Percentiles rank a stretch among this genome's conserved stretches.
Evolutionary conservation across 768 basidiomycete genomes (phyloP).

Genomic region (Lactarius akahatsu): DNA sequence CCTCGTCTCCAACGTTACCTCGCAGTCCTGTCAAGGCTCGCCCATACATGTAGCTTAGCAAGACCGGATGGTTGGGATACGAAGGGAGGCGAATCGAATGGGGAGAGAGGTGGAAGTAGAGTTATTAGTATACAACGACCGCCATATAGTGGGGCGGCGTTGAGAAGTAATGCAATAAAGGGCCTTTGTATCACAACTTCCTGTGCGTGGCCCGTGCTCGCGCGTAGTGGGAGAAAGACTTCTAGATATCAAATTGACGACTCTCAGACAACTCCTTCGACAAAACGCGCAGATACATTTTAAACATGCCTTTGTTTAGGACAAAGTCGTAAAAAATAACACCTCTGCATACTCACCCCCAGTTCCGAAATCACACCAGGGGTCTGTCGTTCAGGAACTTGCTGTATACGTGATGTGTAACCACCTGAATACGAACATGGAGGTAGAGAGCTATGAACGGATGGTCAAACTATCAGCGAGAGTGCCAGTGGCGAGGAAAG

Average conservation of each 20-base stretch:
- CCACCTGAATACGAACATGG: no score
- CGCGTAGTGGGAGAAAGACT: no score
- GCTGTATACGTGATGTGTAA: no score
- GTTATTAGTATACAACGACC: conserved; percentile 24
- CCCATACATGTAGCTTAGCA: conserved; percentile 10
- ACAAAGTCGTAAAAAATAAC: neutral
- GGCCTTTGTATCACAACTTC: conserved; percentile 26
- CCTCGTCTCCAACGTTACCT: conserved; percentile 1
- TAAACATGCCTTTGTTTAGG: neutral
- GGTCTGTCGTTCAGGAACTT: no score
- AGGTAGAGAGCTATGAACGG: no score
- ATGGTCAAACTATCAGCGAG: no score
- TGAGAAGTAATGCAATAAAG: conserved; percentile 31
- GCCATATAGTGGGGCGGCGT: conserved; percentile 26
- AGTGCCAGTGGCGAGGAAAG: no score
- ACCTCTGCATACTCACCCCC: neutral
- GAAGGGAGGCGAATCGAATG: neutral
- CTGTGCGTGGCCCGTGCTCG: neutral
- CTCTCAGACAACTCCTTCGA: neutral
- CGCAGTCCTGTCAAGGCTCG: conserved; percentile 6
- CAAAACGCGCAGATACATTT: neutral
- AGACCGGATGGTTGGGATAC: neutral
- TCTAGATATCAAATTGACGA: neutral
- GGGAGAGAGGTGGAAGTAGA: conserved; percentile 20
- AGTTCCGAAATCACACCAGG: neutral